These are phyloP conservation scores for Cyberlindnera galapagoensis DNA, from an alignment of 805 yeast species.

Conservation along the genomic window DNA sequence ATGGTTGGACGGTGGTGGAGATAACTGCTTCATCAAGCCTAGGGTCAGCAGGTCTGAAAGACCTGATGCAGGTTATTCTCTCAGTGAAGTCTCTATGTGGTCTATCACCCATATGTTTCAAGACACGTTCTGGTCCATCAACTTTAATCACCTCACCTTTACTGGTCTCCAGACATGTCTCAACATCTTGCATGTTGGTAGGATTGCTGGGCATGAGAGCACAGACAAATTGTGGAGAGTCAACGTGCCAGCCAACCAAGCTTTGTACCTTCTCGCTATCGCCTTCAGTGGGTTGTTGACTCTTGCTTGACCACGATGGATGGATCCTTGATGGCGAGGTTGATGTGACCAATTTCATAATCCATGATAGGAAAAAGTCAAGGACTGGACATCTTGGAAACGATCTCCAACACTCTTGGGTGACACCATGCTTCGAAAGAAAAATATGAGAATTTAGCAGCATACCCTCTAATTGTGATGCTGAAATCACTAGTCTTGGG, in stretches of 20 bases:
- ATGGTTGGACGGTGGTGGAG: conserved; percentile 36
- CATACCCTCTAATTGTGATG: conserved; percentile 45
- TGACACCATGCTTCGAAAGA: conserved; percentile 52
- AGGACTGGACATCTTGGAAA: conserved; percentile 44
- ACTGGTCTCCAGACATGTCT: conserved; percentile 40
- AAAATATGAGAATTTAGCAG: conserved; percentile 40
- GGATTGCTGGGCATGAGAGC: conserved; percentile 59
- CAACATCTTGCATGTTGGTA: conserved; percentile 53
- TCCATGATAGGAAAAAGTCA: conserved; percentile 27
- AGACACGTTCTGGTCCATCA: conserved; percentile 36
- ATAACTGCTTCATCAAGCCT: conserved; percentile 33
- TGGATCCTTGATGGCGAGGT: conserved; percentile 36
- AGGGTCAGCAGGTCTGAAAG: conserved; percentile 35
- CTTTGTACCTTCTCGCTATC: conserved; percentile 34
- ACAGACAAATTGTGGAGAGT: conserved; percentile 59
- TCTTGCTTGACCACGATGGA: conserved; percentile 7
- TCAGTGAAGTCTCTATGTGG: conserved; percentile 32
- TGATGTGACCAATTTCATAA: conserved; percentile 50
- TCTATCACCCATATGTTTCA: conserved; percentile 41
- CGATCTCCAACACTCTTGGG: conserved; percentile 47
- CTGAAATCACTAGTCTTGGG: conserved; percentile 43
- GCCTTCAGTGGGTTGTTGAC: conserved; percentile 3
- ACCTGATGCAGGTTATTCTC: conserved; percentile 37
- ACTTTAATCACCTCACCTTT: conserved; percentile 20
- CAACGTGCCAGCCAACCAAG: conserved; percentile 57